Conservation (phyloP, 2,329 filamentous ascomycete genomes). For the Colletotrichum truncatum region DNA sequence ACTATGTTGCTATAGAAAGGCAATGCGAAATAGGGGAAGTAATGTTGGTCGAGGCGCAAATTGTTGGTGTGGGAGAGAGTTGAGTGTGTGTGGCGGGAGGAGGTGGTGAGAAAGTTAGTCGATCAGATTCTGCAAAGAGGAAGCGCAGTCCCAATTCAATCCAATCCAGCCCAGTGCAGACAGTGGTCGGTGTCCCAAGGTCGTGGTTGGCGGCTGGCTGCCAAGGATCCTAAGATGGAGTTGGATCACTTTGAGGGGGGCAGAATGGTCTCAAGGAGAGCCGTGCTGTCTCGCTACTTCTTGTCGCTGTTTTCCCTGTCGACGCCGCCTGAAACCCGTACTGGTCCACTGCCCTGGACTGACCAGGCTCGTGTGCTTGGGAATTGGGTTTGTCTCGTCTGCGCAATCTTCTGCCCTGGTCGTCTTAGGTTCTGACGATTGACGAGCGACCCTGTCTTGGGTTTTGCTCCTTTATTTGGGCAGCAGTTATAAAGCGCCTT, state of each 20-base stretch:
- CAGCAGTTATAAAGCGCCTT: neutral
- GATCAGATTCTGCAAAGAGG: slow-evolving; percentile 25
- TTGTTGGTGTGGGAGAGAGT: neutral
- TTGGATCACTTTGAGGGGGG: slow-evolving; percentile 3
- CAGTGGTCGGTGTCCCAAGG: slow-evolving; percentile 9
- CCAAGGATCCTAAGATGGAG: slow-evolving; percentile 29
- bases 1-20: neutral
- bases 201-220: slow-evolving; percentile 20
- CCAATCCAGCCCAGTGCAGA: neutral
- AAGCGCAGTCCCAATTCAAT: slow-evolving; percentile 12
- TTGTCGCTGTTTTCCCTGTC: slow-evolving; percentile 21
- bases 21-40: neutral
- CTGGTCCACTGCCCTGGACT: slow-evolving; percentile 24
- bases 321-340: slow-evolving; percentile 26
- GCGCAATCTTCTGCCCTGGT: slow-evolving; percentile 9
- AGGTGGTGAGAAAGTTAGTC: slow-evolving; percentile 24
- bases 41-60: slow-evolving; percentile 8
- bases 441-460: neutral
- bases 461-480: neutral
- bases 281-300: slow-evolving; percentile 6
- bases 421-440: neutral
- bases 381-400: neutral
- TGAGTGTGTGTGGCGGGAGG: neutral
- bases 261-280: slow-evolving; percentile 19
- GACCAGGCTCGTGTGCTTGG: slow-evolving; percentile 1